Evolutionary conservation across 2,329 filamentous ascomycete genomes (phyloP).

Genomic region (Fusarium albosuccineum): DNA sequence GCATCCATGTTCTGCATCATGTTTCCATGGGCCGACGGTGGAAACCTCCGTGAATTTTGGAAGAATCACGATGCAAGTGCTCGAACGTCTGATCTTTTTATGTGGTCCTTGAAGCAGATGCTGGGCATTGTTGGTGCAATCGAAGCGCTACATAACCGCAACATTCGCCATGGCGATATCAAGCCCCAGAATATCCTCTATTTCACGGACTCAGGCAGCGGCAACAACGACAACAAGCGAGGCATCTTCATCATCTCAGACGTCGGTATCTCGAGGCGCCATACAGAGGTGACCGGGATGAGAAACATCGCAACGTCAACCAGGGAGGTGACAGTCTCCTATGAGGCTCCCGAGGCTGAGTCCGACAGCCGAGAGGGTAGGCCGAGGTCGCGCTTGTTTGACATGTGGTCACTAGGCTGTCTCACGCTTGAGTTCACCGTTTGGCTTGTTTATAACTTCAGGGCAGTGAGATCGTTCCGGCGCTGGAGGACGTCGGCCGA

Average conservation of each 20-base stretch:
- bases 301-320: slow-evolving; percentile 20
- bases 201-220: background rate
- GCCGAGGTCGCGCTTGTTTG: slow-evolving; percentile 20
- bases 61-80: background rate
- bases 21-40: slow-evolving; percentile 37
- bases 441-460: slow-evolving; percentile 25
- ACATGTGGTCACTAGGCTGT: slow-evolving; percentile 38
- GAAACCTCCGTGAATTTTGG: slow-evolving; percentile 33
- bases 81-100: background rate
- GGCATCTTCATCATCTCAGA: slow-evolving; percentile 27
- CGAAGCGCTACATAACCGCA: slow-evolving; percentile 17
- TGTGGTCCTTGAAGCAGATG: slow-evolving; percentile 34
- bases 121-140: slow-evolving; percentile 23
- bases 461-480: slow-evolving; percentile 9
- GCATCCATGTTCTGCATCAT: slow-evolving; percentile 18
- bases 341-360: slow-evolving; percentile 33
- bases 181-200: slow-evolving; percentile 37
- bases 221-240: accelerated
- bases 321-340: slow-evolving; percentile 18
- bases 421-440: slow-evolving; percentile 33
- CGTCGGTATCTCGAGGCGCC: slow-evolving; percentile 32
- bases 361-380: background rate
- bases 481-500: slow-evolving; percentile 1
- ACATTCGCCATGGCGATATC: slow-evolving; percentile 35
- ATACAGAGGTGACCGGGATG: slow-evolving; percentile 18